Evolutionary conservation across 2,329 filamentous ascomycete species (phyloP), one percentile per base, ranked within the genome.

Genomic region (Zelopaecilomyces penicillatus): DNA sequence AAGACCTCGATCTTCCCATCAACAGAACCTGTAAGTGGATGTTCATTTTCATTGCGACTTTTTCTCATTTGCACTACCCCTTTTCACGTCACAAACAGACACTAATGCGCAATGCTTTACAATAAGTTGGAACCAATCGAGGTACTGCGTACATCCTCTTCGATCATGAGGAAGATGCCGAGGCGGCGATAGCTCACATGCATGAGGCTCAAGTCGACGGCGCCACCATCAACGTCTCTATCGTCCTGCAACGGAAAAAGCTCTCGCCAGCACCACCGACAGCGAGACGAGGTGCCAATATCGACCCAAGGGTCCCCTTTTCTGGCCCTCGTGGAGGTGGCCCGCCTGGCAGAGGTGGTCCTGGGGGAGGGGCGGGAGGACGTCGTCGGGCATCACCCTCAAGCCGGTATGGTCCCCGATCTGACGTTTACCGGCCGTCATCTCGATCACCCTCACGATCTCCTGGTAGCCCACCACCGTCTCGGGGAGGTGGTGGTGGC

Each of bases 131-230:
- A 63, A 89, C 82, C 43, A 97, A 97, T 59, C 83, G 91, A 46
- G 91, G 93, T 39, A 95, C 88, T 29, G 93, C 91, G 30, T 97
- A 96, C 63, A 89, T 97, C 51, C 74, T 95, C 36, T 98, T 85
- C 65, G 72, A 80, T 43, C 75, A 84, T 52, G 79, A 89, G 52
- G 73, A 78, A 41, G 85, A 91, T 51, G 91, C 93, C 27, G 88
- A 96, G 65, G 74, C 81, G 10, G 93, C 93, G 29, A 94, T 96
- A 55, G 81, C 90, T 12, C 87, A 95, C 62, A 97, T 98, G 93
- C 93, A 98, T 65, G 93, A 98, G 68, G 88, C 87, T n/a, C 87
- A 95, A 59, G 69, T 95, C 29, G 90, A 96, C 63, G 89, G 89
- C 42, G 80, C 83, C 26, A 74, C 81, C 34, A 82, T 96, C 58